Conservation (phyloP, 306 rosid genomes). For the Cucumis hystrix region DNA sequence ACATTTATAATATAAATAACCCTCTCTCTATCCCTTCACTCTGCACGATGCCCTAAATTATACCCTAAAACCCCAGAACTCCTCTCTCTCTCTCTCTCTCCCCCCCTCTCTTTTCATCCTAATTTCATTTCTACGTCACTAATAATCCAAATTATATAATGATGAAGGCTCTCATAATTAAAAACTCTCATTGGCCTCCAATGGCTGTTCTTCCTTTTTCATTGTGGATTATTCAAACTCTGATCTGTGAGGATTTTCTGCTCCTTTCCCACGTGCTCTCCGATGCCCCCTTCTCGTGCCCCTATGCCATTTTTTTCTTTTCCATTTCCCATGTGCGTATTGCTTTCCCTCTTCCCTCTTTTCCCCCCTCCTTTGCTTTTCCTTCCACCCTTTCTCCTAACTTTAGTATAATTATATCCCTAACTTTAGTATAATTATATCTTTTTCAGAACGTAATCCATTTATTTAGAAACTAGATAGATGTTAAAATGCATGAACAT, state of each 20-base stretch:
- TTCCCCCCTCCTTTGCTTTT: not conserved
- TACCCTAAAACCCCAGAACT: not conserved
- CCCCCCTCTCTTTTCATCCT: too few species aligned
- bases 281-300: not conserved
- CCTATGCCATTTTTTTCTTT: too few species aligned
- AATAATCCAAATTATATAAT: too few species aligned
- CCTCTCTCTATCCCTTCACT: not conserved
- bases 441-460: too few species aligned
- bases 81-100: not conserved
- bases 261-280: not conserved
- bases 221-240: too few species aligned
- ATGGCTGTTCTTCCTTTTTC: too few species aligned
- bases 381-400: not conserved
- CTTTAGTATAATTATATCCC: not conserved
- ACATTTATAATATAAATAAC: not conserved
- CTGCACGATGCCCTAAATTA: slow-evolving; percentile 5
- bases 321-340: not conserved
- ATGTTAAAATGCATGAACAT: too few species aligned
- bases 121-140: not conserved
- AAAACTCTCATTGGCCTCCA: too few species aligned
- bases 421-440: too few species aligned
- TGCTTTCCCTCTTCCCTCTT: too few species aligned
- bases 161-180: too few species aligned
- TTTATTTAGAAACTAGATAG: too few species aligned
- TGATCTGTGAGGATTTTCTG: not conserved